Evolutionary conservation across 2,329 filamentous ascomycete genomes (phyloP), one percentile per base, ranked within the genome.

Genomic region (Fusarium praegraminearum): DNA sequence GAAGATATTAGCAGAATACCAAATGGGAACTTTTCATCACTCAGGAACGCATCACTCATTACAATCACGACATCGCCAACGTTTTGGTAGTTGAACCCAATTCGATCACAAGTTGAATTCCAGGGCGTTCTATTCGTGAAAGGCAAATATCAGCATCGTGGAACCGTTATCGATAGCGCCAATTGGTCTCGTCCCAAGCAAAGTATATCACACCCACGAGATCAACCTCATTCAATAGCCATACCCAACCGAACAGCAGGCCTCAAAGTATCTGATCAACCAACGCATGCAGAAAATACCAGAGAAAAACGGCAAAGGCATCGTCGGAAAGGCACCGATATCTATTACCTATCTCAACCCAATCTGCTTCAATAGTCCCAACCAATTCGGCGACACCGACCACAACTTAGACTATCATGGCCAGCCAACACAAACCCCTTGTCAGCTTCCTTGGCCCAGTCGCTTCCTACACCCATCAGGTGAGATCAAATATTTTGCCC

Each of bases 401-500:
- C 57, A 62, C 40, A 50, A 47, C 51, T 47, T 49, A 47, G 52
- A 49, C 35, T 45, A 77, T 66, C 73, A 78, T 77, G 72, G 47
- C 75, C 35, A 69, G 76, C 26, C 63, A 67, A 46, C 43, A 56
- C 50, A 82, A 82, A 68, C 82, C 82, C 16, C 72, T 81, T 35
- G 84, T 86, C 62, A 82, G 82, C 72, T 86, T 84, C 74, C 75
- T 86, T n/a, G 84, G 84, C 22, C 84, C 84, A 32, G 74, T 79
- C 46, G 80, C 83, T 18, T 85, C 84, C 52, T 85, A 85, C 73
- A 83, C 84, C 44, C 83, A 86, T 62, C 84, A 86, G 81, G 84
- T 85, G 78, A 54, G 76, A 62, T 54, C 43, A 44, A 46, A 51
- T 54, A 26, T 26, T 33, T 20, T 8, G 13, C 13, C 24, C 43